These are phyloP conservation scores for Lantana camara DNA, from an alignment of 257 asterid genomes.

Conservation along the genomic window DNA sequence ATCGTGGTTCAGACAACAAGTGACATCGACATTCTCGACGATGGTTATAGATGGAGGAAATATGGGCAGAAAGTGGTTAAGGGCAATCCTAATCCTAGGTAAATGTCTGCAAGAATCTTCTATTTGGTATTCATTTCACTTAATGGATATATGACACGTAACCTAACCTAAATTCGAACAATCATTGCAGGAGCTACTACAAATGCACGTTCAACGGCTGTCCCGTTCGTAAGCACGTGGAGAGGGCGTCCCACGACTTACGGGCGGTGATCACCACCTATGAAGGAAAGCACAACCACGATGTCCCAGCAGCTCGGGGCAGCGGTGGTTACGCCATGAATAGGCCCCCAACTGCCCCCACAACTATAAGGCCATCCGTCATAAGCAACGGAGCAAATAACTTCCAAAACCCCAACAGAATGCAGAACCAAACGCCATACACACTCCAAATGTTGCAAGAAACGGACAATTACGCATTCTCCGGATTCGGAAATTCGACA, in stretches of 20 bases:
- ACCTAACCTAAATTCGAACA: background rate
- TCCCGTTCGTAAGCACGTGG: constrained; percentile 89
- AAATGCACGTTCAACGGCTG: constrained; percentile 85
- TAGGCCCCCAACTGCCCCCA: constrained; percentile 37
- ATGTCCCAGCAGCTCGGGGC: constrained; percentile 91
- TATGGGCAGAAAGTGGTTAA: constrained; percentile 95
- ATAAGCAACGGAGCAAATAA: constrained; percentile 40
- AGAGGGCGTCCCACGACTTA: constrained; percentile 81
- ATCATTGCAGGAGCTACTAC: constrained; percentile 81
- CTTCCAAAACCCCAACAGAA: constrained; percentile 36
- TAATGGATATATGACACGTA: no score
- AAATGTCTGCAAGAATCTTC: constrained; percentile 16
- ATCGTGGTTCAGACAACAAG: constrained; percentile 94
- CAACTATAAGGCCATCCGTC: constrained; percentile 52
- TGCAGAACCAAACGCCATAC: constrained; percentile 68
- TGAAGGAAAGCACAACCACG: constrained; percentile 95
- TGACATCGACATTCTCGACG: constrained; percentile 94
- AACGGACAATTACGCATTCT: constrained; percentile 44
- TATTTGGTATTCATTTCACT: no score
- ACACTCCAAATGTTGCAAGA: constrained; percentile 75
- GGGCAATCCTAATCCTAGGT: constrained; percentile 97
- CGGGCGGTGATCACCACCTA: constrained; percentile 89
- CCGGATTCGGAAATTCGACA: constrained; percentile 50
- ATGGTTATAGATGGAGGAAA: constrained; percentile 96
- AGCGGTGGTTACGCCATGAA: constrained; percentile 52